phyloP scores from a whole-genome alignment of 176 grass and related monocot genomes.

The Oryza officinalis region DNA sequence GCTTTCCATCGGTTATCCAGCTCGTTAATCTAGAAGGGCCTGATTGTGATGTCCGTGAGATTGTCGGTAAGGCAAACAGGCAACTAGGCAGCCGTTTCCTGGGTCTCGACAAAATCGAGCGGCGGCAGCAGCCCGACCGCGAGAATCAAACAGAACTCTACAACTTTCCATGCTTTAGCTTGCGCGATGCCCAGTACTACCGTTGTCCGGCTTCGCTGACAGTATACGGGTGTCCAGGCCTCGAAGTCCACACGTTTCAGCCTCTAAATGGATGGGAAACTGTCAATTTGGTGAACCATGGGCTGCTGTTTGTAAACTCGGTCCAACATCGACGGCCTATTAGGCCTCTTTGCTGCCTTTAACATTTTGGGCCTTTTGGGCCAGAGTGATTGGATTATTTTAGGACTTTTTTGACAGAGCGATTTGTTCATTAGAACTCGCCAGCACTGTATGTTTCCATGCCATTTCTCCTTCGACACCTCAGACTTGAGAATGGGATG shows the following conservation, averaged over 20 bases:
- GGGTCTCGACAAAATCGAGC: neutral
- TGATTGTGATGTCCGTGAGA: neutral
- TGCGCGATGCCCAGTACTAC: neutral
- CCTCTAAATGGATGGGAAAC: neutral
- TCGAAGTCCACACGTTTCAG: slow-evolving; percentile 15
- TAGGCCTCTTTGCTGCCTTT: neutral
- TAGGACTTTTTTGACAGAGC: too few species aligned
- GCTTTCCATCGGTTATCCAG: neutral
- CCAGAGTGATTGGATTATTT: neutral
- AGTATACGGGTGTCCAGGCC: neutral
- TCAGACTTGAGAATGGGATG: too few species aligned
- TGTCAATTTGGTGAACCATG: neutral
- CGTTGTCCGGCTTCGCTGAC: neutral
- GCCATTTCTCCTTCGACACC: too few species aligned
- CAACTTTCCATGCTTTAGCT: neutral
- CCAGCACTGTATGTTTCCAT: too few species aligned
- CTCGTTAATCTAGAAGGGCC: neutral
- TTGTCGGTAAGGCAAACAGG: neutral
- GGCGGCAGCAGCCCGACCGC: neutral
- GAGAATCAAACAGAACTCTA: neutral
- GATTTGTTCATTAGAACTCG: too few species aligned
- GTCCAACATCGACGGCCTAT: neutral
- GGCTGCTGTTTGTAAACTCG: neutral
- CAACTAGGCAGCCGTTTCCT: neutral
- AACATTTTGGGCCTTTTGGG: neutral